Evolutionary conservation across 164 flowering plant genomes (phyloP), one percentile per base, ranked within the genome.

Genomic region (Vitis rotundifolia): DNA sequence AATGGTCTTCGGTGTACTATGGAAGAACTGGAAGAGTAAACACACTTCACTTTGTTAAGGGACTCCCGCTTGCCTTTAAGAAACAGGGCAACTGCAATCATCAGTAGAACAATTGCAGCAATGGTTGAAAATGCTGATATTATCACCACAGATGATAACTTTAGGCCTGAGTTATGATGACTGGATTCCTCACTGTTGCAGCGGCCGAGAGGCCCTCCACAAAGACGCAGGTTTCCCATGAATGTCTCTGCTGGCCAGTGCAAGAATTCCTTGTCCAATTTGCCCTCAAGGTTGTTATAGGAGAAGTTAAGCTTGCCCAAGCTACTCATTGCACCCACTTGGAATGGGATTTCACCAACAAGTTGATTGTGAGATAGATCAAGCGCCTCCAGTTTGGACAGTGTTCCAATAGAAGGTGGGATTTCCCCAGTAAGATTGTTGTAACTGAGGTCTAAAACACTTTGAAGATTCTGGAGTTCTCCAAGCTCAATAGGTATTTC

Each of bases 311-410:
- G 93, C 75, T 78, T 81, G 60, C 81, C 87, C 73, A 96, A 80
- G 75, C 99, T 96, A 70, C 79, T 90, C 99, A 96, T 96, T 3
- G 76, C 83, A 22, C 86, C 82, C 1, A 96, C 63, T 70, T 86
- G 79, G 3, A 73, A 31, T 19, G 97, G 99, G 68, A 96, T 71
- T 68, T 86, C 85, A 49, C 99, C 98, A 7, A 18, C 58, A 1
- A 96, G 87, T 12, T 79, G 80, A 80, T 96, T 96, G 75, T 89
- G 91, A 15, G 99, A 93, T 50, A 93, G 78, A 83, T 92, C 89
- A 61, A 96, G 90, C 0, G 82, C 84, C 80, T 93, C 98, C 3
- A 96, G 95, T 73, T 90, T 96, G 3, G 87, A 80, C 15, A 91
- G 79, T 19, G 68, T 61, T 14, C 80, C 88, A 61, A 93, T 77